phyloP scores from a whole-genome alignment of 495 filamentous ascomycete species.

The Talaromyces liani region DNA sequence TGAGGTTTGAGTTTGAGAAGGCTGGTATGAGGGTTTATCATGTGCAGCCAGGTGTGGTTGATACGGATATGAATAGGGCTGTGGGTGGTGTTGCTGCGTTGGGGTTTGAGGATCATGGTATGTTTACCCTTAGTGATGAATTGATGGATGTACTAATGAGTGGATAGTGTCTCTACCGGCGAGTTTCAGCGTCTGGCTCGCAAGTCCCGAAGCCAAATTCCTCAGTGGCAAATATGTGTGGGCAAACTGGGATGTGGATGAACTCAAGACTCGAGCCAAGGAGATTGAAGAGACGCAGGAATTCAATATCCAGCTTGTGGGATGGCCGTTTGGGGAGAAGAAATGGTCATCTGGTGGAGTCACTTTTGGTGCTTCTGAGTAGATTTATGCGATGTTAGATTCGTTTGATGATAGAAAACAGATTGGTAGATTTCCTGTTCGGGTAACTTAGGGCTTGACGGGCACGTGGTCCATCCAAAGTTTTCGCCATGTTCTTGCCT shows the following conservation, averaged over 20 bases:
- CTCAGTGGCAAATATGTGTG: conserved; percentile 36
- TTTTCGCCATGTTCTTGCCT: not conserved
- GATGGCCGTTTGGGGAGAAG: conserved; percentile 7
- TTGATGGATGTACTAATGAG: conserved; percentile 4
- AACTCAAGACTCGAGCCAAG: conserved; percentile 47
- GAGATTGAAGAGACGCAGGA: conserved; percentile 21
- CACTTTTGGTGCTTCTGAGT: not conserved
- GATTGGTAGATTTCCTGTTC: not conserved
- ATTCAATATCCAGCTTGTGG: conserved; percentile 3
- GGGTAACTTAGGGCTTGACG: not conserved
- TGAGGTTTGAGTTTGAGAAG: conserved; percentile 19
- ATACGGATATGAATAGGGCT: conserved; percentile 33
- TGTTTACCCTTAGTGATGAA: conserved; percentile 8
- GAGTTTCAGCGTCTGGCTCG: conserved; percentile 29
- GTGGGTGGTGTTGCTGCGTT: conserved; percentile 23
- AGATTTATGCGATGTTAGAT: not conserved
- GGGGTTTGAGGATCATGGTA: conserved; percentile 32
- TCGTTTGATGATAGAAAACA: too few species aligned
- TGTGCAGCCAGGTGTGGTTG: conserved; percentile 40
- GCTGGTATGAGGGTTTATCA: conserved; percentile 33
- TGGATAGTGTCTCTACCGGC: conserved; percentile 18
- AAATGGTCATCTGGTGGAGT: not conserved
- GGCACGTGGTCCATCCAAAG: not conserved
- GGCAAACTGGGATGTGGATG: conserved; percentile 45
- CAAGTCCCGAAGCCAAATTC: conserved; percentile 32